These are phyloP conservation scores for Danielia reshetovae DNA, from an alignment of 805 yeast species.

Conservation along the genomic window DNA sequence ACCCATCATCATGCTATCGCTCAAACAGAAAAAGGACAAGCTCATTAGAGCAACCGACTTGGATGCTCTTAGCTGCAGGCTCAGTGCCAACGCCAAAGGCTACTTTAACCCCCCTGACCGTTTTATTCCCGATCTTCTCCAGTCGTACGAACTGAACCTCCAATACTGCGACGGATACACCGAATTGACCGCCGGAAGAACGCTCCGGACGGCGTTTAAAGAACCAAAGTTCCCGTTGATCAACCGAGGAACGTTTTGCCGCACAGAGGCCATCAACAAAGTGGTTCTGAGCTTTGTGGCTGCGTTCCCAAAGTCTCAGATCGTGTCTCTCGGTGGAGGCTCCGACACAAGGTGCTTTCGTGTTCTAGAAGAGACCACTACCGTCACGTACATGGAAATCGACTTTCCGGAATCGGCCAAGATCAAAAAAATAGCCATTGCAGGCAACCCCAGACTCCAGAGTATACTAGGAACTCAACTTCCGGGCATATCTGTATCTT, in stretches of 20 bases:
- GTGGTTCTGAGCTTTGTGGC: slow-evolving; percentile 41
- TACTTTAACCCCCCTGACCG: slow-evolving; percentile 44
- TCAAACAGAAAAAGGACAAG: slow-evolving; percentile 35
- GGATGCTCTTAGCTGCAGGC: slow-evolving; percentile 67
- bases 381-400: slow-evolving; percentile 51
- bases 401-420: slow-evolving; percentile 57
- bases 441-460: slow-evolving; percentile 24
- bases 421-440: slow-evolving; percentile 49
- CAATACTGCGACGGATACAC: slow-evolving; percentile 39
- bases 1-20: slow-evolving; percentile 22
- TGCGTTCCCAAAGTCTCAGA: slow-evolving; percentile 37
- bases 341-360: slow-evolving; percentile 68
- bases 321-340: slow-evolving; percentile 76
- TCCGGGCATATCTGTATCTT: slow-evolving; percentile 8
- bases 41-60: slow-evolving; percentile 57
- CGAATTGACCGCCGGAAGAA: slow-evolving; percentile 35
- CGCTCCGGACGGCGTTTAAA: slow-evolving; percentile 35
- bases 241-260: slow-evolving; percentile 65
- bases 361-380: slow-evolving; percentile 30
- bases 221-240: slow-evolving; percentile 58
- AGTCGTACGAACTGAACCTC: slow-evolving; percentile 34
- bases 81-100: slow-evolving; percentile 45
- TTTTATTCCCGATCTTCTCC: slow-evolving; percentile 29
- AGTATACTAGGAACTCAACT: slow-evolving; percentile 19
- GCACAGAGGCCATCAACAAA: slow-evolving; percentile 51